These are phyloP conservation scores for Globisporangium echinulatum DNA, from an alignment of 352 stramenopile species.

Conservation along the genomic window DNA sequence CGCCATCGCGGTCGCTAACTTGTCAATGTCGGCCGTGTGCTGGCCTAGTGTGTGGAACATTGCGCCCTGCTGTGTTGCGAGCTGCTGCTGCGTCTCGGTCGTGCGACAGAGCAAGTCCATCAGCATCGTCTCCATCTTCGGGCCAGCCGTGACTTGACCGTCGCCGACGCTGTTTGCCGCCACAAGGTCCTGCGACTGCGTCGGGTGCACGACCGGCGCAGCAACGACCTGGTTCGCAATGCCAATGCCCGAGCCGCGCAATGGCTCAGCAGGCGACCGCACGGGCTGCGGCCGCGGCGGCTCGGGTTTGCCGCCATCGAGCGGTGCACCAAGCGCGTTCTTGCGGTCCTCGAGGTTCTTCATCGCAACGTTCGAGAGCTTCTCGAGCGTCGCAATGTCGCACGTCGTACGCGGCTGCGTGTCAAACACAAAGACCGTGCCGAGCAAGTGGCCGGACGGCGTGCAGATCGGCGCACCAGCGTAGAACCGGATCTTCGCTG, in stretches of 20 bases:
- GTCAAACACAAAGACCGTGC: constrained; percentile 86
- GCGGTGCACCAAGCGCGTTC: constrained; percentile 65
- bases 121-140: constrained; percentile 89
- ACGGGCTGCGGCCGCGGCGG: constrained; percentile 27
- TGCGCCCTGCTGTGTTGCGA: constrained; percentile 84
- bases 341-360: constrained; percentile 89
- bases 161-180: constrained; percentile 68
- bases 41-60: constrained; percentile 90
- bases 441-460: constrained; percentile 72
- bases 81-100: constrained; percentile 86
- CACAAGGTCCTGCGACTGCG: constrained; percentile 74
- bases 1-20: constrained; percentile 78
- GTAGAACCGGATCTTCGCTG: constrained; percentile 85
- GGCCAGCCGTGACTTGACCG: constrained; percentile 72
- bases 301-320: constrained; percentile 43
- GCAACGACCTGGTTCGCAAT: constrained; percentile 78
- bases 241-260: constrained; percentile 61
- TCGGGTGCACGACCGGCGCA: constrained; percentile 25
- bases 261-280: constrained; percentile 18
- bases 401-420: constrained; percentile 80
- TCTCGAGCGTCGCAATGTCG: constrained; percentile 82
- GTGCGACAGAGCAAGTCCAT: constrained; percentile 86
- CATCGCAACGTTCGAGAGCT: constrained; percentile 86
- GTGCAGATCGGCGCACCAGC: constrained; percentile 77
- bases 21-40: constrained; percentile 86